Percentiles rank a stretch among this genome's conserved stretches.
Conservation (phyloP, 768 basidiomycete species). For the Agrocybe pediades region DNA sequence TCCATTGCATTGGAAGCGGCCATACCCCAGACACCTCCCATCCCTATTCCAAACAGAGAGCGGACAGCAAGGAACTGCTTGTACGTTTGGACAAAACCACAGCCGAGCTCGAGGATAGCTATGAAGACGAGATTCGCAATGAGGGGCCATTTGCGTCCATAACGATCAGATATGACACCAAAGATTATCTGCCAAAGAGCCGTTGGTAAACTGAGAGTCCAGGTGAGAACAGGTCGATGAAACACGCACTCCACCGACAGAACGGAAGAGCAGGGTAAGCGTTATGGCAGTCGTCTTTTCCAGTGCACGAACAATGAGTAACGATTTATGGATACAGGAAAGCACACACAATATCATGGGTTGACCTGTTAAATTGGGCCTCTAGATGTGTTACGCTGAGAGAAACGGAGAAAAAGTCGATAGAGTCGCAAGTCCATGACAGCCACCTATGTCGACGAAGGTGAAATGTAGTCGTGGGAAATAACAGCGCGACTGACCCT, state of each 20-base stretch:
- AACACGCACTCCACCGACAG: conserved; percentile 62
- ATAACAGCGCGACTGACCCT: conserved; percentile 50
- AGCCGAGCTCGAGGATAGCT: conserved; percentile 72
- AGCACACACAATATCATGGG: conserved; percentile 35
- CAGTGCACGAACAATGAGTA: not conserved
- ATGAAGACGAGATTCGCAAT: conserved; percentile 75
- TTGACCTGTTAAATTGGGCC: conserved; percentile 45
- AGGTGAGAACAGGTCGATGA: conserved; percentile 1
- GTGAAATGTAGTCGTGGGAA: not conserved
- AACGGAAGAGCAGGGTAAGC: conserved; percentile 87
- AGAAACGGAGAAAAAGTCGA: conserved; percentile 84
- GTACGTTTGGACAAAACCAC: conserved; percentile 81
- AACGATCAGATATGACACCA: conserved; percentile 85
- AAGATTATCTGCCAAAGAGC: conserved; percentile 57
- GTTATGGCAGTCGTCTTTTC: conserved; percentile 79
- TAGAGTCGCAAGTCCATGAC: conserved; percentile 85
- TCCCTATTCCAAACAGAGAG: conserved; percentile 82
- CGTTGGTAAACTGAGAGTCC: not conserved
- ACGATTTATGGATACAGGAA: not conserved
- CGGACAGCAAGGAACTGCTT: conserved; percentile 79
- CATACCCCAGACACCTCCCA: conserved; percentile 93
- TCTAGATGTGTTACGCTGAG: conserved; percentile 52
- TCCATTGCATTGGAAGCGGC: conserved; percentile 83
- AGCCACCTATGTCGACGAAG: conserved; percentile 54
- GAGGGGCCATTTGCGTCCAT: conserved; percentile 92